A percentile compares a stretch with the other conserved stretches of the same genome.
Conservation (phyloP, 306 rosid species). For the Oxytropis ochrocephala region DNA sequence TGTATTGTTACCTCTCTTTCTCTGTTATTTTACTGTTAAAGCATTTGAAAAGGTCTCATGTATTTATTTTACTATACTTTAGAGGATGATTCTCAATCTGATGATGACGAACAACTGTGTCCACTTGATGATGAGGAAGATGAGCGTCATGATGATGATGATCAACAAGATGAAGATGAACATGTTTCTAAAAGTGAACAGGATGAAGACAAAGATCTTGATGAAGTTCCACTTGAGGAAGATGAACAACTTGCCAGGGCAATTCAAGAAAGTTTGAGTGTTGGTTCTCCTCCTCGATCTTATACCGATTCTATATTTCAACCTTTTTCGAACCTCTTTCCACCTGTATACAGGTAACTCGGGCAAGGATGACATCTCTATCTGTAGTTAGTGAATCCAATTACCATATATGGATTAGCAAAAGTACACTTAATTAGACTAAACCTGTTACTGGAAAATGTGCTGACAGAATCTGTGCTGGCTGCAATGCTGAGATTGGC, state of each 20-base stretch:
- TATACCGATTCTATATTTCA: conserved; percentile 44
- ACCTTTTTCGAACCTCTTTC: conserved; percentile 43
- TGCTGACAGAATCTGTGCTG: conserved; percentile 74
- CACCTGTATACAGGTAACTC: conserved; percentile 70
- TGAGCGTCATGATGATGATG: conserved; percentile 24
- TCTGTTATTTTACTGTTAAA: background rate
- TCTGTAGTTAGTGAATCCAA: background rate
- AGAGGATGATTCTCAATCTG: conserved; percentile 61
- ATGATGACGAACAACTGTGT: conserved; percentile 39
- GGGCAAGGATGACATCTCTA: conserved; percentile 18
- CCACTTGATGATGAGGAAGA: conserved; percentile 55
- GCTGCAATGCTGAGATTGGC: conserved; percentile 80
- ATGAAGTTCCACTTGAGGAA: conserved; percentile 71
- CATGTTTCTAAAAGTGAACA: conserved; percentile 21
- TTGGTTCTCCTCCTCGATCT: conserved; percentile 53
- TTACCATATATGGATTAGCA: background rate
- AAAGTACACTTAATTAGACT: background rate
- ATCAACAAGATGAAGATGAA: conserved; percentile 59
- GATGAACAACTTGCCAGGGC: conserved; percentile 96
- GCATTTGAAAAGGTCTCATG: conserved; percentile 16
- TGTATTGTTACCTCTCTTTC: background rate
- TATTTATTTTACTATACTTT: conserved; percentile 21
- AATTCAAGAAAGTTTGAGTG: conserved; percentile 73
- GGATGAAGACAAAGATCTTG: conserved; percentile 44
- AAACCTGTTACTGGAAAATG: conserved; percentile 14